Evolutionary conservation across 2,329 filamentous ascomycete species (phyloP).

Genomic region (Pestalotiopsis sp.): DNA sequence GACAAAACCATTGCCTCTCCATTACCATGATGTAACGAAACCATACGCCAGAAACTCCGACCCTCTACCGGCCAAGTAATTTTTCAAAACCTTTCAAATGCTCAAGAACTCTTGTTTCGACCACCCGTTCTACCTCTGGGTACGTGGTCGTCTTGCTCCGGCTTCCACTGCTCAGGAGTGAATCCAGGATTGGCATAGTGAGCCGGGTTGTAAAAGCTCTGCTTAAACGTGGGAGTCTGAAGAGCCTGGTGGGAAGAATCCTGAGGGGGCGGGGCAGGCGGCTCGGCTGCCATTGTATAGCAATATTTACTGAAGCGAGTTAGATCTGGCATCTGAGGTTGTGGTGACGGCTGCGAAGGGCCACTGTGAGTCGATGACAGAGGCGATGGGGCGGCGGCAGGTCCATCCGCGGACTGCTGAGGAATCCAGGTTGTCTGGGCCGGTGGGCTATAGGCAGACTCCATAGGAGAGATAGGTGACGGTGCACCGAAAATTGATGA

Average conservation of each 20-base stretch:
- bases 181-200: conserved; percentile 70
- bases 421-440: conserved; percentile 41
- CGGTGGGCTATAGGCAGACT: conserved; percentile 34
- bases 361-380: conserved; percentile 20
- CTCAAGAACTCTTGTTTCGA: conserved; percentile 32
- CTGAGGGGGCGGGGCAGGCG: conserved; percentile 31
- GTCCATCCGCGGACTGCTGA: conserved; percentile 35
- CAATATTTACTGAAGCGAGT: conserved; percentile 60
- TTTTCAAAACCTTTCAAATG: conserved; percentile 29
- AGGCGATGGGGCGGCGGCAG: conserved; percentile 25
- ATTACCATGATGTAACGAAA: not conserved
- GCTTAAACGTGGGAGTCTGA: conserved; percentile 64
- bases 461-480: conserved; percentile 37
- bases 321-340: conserved; percentile 27
- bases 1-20: not conserved
- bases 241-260: conserved; percentile 48
- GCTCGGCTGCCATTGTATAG: conserved; percentile 42
- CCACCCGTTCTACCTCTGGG: conserved; percentile 23
- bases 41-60: conserved; percentile 7
- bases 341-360: conserved; percentile 36
- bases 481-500: conserved; percentile 34
- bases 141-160: conserved; percentile 40
- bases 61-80: conserved; percentile 13
- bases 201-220: conserved; percentile 68
- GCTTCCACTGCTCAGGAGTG: conserved; percentile 56